Conservation (phyloP, 1,284 basidiomycete genomes). For the Ceratorhiza oryzae-sativae region DNA sequence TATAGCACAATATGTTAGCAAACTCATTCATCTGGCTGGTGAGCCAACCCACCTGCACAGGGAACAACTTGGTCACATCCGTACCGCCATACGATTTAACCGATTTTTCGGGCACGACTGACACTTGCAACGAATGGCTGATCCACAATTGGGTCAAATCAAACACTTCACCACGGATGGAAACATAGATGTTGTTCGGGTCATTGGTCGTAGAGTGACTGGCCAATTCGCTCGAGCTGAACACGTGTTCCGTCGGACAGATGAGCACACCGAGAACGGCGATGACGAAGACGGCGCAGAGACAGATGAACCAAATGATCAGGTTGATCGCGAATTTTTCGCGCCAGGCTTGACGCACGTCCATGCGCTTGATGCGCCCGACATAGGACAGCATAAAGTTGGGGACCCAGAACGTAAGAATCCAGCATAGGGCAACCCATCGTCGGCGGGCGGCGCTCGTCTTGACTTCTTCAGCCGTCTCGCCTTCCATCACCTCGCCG, state of each 20-base stretch:
- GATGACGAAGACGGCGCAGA: conserved; percentile 89
- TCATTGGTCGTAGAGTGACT: conserved; percentile 70
- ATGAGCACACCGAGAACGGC: conserved; percentile 87
- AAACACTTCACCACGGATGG: conserved; percentile 94
- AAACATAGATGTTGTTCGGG: conserved; percentile 78
- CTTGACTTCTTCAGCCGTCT: conserved; percentile 86
- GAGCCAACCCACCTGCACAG: conserved; percentile 77
- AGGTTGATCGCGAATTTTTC: conserved; percentile 97
- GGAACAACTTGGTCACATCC: conserved; percentile 83
- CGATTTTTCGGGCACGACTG: conserved; percentile 75
- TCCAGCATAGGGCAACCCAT: conserved; percentile 89
- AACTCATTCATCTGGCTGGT: no score
- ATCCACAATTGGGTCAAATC: conserved; percentile 69
- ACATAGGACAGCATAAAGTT: conserved; percentile 71
- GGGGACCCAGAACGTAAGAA: conserved; percentile 93
- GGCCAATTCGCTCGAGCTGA: conserved; percentile 76
- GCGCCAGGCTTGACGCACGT: conserved; percentile 95
- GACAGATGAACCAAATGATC: conserved; percentile 95
- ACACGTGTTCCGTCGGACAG: conserved; percentile 94
- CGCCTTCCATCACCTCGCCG: conserved; percentile 80
- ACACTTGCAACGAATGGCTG: conserved; percentile 72
- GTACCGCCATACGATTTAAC: conserved; percentile 86
- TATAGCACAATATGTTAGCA: conserved; percentile 47
- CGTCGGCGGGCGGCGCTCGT: conserved; percentile 79
- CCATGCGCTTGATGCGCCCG: conserved; percentile 91